Evolutionary conservation across 2,329 filamentous ascomycete genomes (phyloP).

Genomic region (Ceratocystiopsis sp.): DNA sequence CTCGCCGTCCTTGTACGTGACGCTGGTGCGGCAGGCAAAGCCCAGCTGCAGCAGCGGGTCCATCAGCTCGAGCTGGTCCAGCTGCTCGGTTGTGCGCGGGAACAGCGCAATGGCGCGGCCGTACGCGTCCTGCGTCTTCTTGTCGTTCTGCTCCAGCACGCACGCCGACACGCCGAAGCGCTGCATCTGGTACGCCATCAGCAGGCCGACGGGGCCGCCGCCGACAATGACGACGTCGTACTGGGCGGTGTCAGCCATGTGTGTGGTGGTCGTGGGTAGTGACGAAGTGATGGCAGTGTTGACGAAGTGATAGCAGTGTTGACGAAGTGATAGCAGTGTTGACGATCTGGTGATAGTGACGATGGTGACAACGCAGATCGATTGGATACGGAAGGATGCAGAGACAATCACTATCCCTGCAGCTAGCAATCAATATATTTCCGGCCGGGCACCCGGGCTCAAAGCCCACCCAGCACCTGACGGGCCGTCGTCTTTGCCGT

Average conservation of each 20-base stretch:
- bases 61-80: constrained; percentile 32
- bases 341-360: too few relatives aligned
- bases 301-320: too few relatives aligned
- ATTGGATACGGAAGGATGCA: too few relatives aligned
- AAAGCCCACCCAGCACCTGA: too few relatives aligned
- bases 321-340: too few relatives aligned
- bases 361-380: too few relatives aligned
- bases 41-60: constrained; percentile 33
- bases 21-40: constrained; percentile 32
- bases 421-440: too few relatives aligned
- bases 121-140: constrained; percentile 31
- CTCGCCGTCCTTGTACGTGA: constrained; percentile 30
- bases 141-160: constrained; percentile 31
- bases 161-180: constrained; percentile 23
- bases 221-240: constrained; percentile 22
- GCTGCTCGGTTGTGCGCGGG: constrained; percentile 31
- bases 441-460: too few relatives aligned
- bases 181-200: constrained; percentile 28
- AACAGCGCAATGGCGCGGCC: constrained; percentile 37
- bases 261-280: too few relatives aligned
- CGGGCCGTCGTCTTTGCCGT: too few relatives aligned
- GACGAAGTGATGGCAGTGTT: too few relatives aligned
- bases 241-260: neutral
- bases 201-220: constrained; percentile 27
- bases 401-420: too few relatives aligned